Base-by-base conservation (phyloP, 2,329 filamentous ascomycete species). In the Ophiostoma ips region DNA sequence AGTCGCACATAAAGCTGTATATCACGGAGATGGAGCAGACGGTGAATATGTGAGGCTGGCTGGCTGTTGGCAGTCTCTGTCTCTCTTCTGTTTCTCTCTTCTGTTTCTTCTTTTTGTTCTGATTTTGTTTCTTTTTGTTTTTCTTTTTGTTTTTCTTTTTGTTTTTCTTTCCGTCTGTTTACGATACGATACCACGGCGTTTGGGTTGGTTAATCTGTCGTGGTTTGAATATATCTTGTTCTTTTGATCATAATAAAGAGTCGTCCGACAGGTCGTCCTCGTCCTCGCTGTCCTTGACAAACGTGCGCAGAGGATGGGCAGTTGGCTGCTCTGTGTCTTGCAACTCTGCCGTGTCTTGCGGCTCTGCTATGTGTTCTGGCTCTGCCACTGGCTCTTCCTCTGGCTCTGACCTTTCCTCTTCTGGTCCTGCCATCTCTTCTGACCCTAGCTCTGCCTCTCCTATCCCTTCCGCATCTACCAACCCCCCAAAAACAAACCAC, bases 21-120 rank as follows among this genome's bases (percentile, higher is more conserved):
- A 94, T 98, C 62, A 94, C 86, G 5, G 92, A 98, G 73, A 95
- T 98, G 89, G 92, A 96, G 68, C 89, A 95, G 67, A 83, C 82
- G 51, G 78, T 92, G 58, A 71, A 58, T 15, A 19, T 31, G 35
- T 24, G 18, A 31, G 8, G 15, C 13, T 49, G 50, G 34, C 53
- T 55, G 50, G 55, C 49, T 28, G 30, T 51, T 31, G 38, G 18
- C 5, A 48, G 52, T 40, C 38, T 41, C 16, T 28, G 11, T 18
- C 48, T 50, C 43, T 28, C 40, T 28, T 38, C 53, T 55, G 50
- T 52, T 56, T 55, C 49, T 28, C 21, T 50, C 30, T 46, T 30
- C 7, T 49, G 52, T 40, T 45, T 41, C 15, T 18, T 15, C 15
- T 49, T 50, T 44, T 28, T 43, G 24, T 35, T 44, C 46, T 46